Conservation (phyloP, 2,329 filamentous ascomycete genomes). For the Fusarium neocosmosporiellum region DNA sequence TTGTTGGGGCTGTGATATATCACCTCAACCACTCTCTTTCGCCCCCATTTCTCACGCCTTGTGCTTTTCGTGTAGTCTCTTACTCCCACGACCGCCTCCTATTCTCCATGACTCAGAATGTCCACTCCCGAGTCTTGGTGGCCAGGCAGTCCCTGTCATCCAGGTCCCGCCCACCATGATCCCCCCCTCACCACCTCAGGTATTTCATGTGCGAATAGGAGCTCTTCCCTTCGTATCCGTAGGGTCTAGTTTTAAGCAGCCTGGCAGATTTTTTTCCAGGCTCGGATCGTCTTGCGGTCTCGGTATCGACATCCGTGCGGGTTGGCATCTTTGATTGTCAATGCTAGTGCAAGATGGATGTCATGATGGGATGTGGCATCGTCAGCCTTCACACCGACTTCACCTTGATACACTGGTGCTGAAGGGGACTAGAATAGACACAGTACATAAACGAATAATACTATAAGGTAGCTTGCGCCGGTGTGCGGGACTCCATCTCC, state of each 20-base stretch:
- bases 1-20: not conserved
- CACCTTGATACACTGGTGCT: constrained; percentile 9
- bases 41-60: not conserved
- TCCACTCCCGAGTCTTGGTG: constrained; percentile 9
- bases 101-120: constrained; percentile 3
- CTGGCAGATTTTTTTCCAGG: not conserved
- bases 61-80: not conserved
- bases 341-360: constrained; percentile 27
- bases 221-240: constrained; percentile 1
- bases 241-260: constrained; percentile 1
- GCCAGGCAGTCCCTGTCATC: constrained; percentile 23
- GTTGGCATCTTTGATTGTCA: constrained; percentile 2
- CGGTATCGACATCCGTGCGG: constrained; percentile 1
- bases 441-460: not conserved
- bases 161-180: constrained; percentile 13
- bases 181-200: constrained; percentile 6
- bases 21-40: not conserved
- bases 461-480: not conserved
- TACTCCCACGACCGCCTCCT: not conserved
- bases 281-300: not conserved
- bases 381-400: not conserved
- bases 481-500: constrained; percentile 7
- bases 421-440: not conserved
- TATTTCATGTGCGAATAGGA: constrained; percentile 12
- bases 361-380: constrained; percentile 19